phyloP scores from a whole-genome alignment of 2,329 filamentous ascomycete species.

The Alternaria novae-zelandiae region DNA sequence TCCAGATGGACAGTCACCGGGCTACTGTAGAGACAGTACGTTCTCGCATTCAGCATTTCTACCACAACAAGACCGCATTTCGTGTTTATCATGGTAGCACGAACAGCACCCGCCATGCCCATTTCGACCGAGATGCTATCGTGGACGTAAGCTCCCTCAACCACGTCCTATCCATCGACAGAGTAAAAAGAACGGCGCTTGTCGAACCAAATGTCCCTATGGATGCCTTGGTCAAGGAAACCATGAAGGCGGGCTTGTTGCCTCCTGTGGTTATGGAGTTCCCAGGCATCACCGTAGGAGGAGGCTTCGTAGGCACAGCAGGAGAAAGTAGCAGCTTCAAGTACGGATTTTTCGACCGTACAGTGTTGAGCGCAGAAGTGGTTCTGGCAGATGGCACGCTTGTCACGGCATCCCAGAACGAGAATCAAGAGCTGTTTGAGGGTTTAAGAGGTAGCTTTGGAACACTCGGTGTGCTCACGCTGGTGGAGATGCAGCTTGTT shows the following conservation, averaged over 20 bases:
- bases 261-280: conserved; percentile 75
- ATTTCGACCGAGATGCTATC: conserved; percentile 46
- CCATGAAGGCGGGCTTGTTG: conserved; percentile 61
- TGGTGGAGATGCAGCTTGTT: conserved; percentile 64
- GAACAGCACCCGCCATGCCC: conserved; percentile 70
- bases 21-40: conserved; percentile 29
- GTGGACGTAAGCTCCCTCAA: conserved; percentile 71
- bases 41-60: conserved; percentile 31
- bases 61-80: conserved; percentile 35
- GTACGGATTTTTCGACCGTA: conserved; percentile 70
- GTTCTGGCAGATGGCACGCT: conserved; percentile 65
- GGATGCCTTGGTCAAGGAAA: conserved; percentile 66
- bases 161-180: conserved; percentile 67
- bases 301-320: conserved; percentile 70
- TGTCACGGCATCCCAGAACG: conserved; percentile 54
- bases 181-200: conserved; percentile 59
- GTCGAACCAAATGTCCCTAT: conserved; percentile 75
- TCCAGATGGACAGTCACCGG: conserved; percentile 32
- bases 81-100: conserved; percentile 75
- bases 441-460: conserved; percentile 66
- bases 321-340: conserved; percentile 73
- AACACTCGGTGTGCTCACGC: conserved; percentile 66
- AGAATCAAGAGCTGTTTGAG: conserved; percentile 62
- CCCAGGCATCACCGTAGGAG: conserved; percentile 71
- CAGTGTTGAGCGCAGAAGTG: conserved; percentile 68